phyloP scores from a whole-genome alignment of 176 grass and related monocot genomes.

The Oryza meridionalis region DNA sequence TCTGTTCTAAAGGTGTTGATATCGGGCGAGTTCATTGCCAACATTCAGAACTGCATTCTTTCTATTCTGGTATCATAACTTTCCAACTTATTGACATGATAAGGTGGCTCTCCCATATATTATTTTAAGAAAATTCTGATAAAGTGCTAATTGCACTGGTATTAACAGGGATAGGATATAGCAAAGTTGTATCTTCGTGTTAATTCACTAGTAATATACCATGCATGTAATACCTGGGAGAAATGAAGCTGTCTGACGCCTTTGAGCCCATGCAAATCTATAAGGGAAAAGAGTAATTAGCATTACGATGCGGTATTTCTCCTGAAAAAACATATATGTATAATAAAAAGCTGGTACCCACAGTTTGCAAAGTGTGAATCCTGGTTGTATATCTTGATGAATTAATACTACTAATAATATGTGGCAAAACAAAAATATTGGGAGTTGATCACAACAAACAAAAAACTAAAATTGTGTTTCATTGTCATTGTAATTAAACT shows the following conservation, averaged over 20 bases:
- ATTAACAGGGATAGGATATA: neutral
- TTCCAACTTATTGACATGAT: neutral
- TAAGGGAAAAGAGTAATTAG: constrained; percentile 16
- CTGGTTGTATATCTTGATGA: neutral
- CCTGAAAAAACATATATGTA: neutral
- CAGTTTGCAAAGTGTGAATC: constrained; percentile 2
- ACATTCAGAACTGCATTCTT: neutral
- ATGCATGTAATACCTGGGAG: constrained; percentile 51
- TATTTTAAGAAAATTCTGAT: neutral
- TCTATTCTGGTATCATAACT: neutral
- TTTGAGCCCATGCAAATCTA: constrained; percentile 77
- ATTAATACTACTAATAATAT: neutral
- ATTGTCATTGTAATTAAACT: neutral
- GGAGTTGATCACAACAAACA: neutral
- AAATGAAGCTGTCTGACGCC: constrained; percentile 53
- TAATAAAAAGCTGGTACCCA: neutral
- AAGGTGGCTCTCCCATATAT: neutral
- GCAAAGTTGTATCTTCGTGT: neutral
- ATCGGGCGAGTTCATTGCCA: neutral
- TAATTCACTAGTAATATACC: neutral
- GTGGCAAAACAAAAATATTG: neutral
- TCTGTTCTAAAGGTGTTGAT: neutral
- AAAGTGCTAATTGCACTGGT: neutral
- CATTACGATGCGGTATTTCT: constrained; percentile 10
- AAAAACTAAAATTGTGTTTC: neutral